Conservation (phyloP, 345 rosid species). For the Pseudoturritis turrita region DNA sequence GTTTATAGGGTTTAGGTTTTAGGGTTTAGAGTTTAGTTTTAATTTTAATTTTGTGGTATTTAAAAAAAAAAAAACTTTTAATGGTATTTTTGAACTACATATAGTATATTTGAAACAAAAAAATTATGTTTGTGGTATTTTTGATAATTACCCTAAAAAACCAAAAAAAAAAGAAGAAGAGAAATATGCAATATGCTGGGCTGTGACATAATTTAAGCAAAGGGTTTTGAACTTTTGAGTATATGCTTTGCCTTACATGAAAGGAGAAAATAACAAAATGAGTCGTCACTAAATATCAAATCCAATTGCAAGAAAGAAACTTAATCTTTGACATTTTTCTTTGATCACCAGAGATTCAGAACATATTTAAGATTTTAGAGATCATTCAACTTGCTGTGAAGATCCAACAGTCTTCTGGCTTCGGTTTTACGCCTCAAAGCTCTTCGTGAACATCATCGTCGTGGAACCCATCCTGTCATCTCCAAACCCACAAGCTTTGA, state of each 20-base stretch:
- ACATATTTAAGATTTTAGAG: not conserved
- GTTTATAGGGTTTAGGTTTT: too few relatives aligned
- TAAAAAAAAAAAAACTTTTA: too few relatives aligned
- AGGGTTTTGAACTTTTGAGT: not conserved
- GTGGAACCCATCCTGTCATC: conserved; percentile 78
- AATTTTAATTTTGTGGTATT: too few relatives aligned
- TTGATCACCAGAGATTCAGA: conserved; percentile 2
- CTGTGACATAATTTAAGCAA: too few relatives aligned
- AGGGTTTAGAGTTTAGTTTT: too few relatives aligned
- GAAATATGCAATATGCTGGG: too few relatives aligned
- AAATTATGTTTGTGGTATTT: too few relatives aligned
- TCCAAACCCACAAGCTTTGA: conserved; percentile 81
- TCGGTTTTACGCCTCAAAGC: not conserved
- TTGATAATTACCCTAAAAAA: too few relatives aligned
- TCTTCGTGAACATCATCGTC: conserved; percentile 75
- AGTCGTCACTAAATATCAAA: not conserved
- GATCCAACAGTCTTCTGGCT: not conserved
- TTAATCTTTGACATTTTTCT: not conserved
- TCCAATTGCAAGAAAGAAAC: conserved; percentile 12
- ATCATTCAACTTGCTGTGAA: conserved; percentile 12
- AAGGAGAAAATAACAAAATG: not conserved
- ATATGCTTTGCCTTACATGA: not conserved
- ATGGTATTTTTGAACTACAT: too few relatives aligned
- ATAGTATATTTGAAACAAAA: too few relatives aligned
- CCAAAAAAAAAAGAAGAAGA: too few relatives aligned